Base-by-base conservation (phyloP, 2,329 filamentous ascomycete species). In the Stachybotrys elegans region DNA sequence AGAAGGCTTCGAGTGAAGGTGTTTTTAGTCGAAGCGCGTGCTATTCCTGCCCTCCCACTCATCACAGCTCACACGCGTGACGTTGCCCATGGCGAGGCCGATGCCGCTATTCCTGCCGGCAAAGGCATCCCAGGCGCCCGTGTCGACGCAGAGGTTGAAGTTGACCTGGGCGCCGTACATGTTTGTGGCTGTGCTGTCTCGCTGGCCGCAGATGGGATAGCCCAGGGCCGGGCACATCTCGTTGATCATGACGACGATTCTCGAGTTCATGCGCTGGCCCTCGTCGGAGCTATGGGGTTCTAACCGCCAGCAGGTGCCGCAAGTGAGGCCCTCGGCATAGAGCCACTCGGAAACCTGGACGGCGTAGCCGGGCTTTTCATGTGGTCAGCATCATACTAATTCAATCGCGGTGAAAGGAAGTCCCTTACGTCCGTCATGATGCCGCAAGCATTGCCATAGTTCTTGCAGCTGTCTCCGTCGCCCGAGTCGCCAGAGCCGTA, bases 121-220 rank as follows among this genome's bases (percentile, higher is more conserved):
- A 13, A 45, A 21, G 27, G 37, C 43, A 29, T 45, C 43, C 29
- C 21, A 34, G 12, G 43, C 29, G 16, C 43, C 43, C 7, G 43
- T 39, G 39, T 45, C 38, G 11, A 31, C 39, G 43, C 43, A 45
- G 4, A 45, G 31, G 43, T 45, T 45, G 43, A 45, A 45, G 43
- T 45, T 41, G 32, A 45, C 43, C 22, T 45, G 37, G 13, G 29
- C 39, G 27, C 42, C 27, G 22, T 29, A 41, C 14, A n/a, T 6
- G 37, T 41, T 45, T 9, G 19, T n/a, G 38, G 31, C 32, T 2
- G 6, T 19, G 39, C 41, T 37, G 27, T 27, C 32, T 29, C 20
- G 17, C 31, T 41, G 37, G 37, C 43, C 37, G 25, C 43, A 45
- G 31, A 45, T 39, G 14, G 29, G 21, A 21, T 39, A 34, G 29